Evolutionary conservation across 2,329 filamentous ascomycete genomes (phyloP), one percentile per base, ranked within the genome.

Genomic region (Talaromyces rugulosus): DNA sequence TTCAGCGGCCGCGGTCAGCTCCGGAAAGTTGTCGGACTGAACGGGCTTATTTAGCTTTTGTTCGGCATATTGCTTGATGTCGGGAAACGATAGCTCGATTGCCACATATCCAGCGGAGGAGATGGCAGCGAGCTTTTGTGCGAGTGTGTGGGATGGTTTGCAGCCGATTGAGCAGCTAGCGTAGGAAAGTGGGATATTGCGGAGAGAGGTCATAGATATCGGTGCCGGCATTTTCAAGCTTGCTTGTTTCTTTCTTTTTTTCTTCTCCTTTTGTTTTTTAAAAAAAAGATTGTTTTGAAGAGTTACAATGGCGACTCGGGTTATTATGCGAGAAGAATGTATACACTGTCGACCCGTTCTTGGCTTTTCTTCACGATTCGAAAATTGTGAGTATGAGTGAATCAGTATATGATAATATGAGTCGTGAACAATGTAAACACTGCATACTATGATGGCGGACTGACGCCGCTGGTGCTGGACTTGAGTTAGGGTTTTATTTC

Each of bases 71-170:
- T 82, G 76, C 11, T 88, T 73, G 2, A 94, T 84, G 66, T 93
- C 89, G 0, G 89, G 87, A 77, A 92, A 90, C 0, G 87, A 87
- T 7, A 93, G 83, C 74, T 93, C 90, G 62, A 93, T 87, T 14
- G 82, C 88, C 11, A 81, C 76, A 72, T 92, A 81, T 6, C 75
- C 75, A 3, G 77, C 76, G 42, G 67, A 62, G 33, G 72, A 66
- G 34, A 80, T 77, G 42, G 77, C 74, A 65, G 75, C 65, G 7
- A 80, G 74, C 58, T 75, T 79, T 11, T 66, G 66, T 1, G 74
- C 72, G 4, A 81, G 70, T 0, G 71, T 71, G 63, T 78, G 71
- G 31, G 67, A 68, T 4, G 69, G 62, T 9, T 69, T 64, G 58
- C 69, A 69, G 18, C 77, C 77, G 42, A 80, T 76, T 11, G 77